These are phyloP conservation scores for Gentiana macrophylla DNA, from an alignment of 257 asterid genomes.

Conservation along the genomic window DNA sequence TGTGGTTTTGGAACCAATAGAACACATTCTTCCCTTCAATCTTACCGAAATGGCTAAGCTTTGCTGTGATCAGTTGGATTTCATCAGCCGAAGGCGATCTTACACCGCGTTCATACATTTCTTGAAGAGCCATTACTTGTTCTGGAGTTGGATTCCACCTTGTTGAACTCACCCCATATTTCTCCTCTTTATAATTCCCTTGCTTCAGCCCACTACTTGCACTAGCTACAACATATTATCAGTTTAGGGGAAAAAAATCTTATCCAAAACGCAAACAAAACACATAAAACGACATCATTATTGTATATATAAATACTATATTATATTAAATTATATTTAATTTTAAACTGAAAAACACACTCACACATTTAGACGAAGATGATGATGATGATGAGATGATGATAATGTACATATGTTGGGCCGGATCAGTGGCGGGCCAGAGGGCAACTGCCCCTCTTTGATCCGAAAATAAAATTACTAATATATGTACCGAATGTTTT, in stretches of 20 bases:
- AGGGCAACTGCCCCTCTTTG: too few relatives aligned
- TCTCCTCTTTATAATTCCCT: constrained; percentile 12
- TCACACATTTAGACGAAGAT: too few relatives aligned
- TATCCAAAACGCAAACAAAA: neutral
- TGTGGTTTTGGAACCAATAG: constrained; percentile 97
- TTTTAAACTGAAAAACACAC: too few relatives aligned
- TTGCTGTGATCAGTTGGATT: constrained; percentile 85
- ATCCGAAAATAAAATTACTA: neutral
- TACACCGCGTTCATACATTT: constrained; percentile 62
- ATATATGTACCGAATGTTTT: too few relatives aligned
- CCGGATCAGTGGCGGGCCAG: too few relatives aligned
- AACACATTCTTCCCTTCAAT: constrained; percentile 95
- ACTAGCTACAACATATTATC: neutral
- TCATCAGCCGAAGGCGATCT: constrained; percentile 91
- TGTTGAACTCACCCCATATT: constrained; percentile 16
- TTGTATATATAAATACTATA: too few relatives aligned
- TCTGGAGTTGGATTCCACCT: constrained; percentile 89
- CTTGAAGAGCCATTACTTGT: constrained; percentile 63
- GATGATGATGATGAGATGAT: too few relatives aligned
- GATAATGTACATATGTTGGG: too few relatives aligned
- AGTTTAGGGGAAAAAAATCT: neutral
- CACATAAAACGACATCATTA: too few relatives aligned
- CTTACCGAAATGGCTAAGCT: constrained; percentile 85
- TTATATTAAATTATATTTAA: too few relatives aligned
- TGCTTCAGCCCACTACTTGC: neutral